phyloP scores from a whole-genome alignment of 352 stramenopile genomes.

The Globisporangium solare region DNA sequence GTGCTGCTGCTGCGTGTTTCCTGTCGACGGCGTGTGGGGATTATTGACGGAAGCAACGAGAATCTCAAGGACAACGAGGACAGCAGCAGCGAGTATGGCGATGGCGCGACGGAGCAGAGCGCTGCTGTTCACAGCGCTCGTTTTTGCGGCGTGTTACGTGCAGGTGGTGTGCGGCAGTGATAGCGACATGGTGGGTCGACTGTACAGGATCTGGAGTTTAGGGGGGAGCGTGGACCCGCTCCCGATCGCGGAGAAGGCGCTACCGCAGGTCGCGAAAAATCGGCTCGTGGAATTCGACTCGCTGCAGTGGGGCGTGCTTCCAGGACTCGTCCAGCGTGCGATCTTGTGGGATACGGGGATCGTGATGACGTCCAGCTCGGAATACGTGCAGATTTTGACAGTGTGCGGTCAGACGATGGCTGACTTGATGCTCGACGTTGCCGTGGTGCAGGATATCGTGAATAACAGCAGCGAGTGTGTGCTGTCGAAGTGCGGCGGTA shows the following conservation, averaged over 20 bases:
- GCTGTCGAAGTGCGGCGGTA: slow-evolving; percentile 34
- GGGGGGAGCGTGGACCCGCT: slow-evolving; percentile 24
- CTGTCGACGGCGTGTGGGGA: too few relatives aligned
- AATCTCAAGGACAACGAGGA: too few relatives aligned
- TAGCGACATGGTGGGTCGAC: slow-evolving; percentile 45
- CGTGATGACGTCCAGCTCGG: slow-evolving; percentile 32
- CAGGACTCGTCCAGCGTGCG: slow-evolving; percentile 53
- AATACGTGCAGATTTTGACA: slow-evolving; percentile 58
- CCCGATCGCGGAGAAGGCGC: slow-evolving; percentile 23
- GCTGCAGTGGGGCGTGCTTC: slow-evolving; percentile 20
- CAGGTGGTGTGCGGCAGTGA: slow-evolving; percentile 15
- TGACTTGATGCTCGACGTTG: slow-evolving; percentile 46
- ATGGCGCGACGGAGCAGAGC: not conserved
- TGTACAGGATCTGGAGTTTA: slow-evolving; percentile 32
- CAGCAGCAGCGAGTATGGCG: too few relatives aligned
- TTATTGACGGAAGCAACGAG: too few relatives aligned
- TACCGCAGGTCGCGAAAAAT: slow-evolving; percentile 36
- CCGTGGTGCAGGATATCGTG: slow-evolving; percentile 28
- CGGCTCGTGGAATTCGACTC: slow-evolving; percentile 1
- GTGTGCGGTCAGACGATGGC: slow-evolving; percentile 50
- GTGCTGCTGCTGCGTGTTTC: too few relatives aligned
- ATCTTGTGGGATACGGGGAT: slow-evolving; percentile 63
- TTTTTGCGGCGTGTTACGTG: not conserved
- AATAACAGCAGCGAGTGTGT: slow-evolving; percentile 15
- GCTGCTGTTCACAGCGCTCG: too few relatives aligned